Conservation (phyloP, 768 basidiomycete genomes). For the Phallus indusiatus region DNA sequence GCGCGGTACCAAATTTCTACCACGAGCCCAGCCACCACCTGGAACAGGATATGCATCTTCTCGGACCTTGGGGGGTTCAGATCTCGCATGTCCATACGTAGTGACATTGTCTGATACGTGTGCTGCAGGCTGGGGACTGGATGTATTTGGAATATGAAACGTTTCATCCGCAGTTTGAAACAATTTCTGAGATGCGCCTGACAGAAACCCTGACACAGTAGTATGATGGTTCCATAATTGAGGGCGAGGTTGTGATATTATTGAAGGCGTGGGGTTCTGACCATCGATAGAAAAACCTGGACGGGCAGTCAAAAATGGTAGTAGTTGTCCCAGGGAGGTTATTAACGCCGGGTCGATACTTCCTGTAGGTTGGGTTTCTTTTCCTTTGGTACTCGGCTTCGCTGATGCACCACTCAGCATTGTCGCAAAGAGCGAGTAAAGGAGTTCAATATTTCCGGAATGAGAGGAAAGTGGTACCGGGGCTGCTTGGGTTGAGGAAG, state of each 20-base stretch:
- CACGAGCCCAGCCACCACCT: conserved; percentile 8
- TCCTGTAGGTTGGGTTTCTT: neutral
- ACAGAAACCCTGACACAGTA: neutral
- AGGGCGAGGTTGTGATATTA: neutral
- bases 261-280: neutral
- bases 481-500: neutral
- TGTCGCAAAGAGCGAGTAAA: neutral
- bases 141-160: neutral
- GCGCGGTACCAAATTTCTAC: conserved; percentile 5
- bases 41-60: conserved; percentile 9
- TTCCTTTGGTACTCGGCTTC: neutral
- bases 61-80: conserved; percentile 3
- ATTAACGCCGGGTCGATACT: neutral
- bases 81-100: neutral
- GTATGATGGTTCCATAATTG: neutral
- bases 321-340: neutral
- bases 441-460: neutral
- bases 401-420: neutral
- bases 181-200: neutral
- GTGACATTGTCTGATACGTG: neutral
- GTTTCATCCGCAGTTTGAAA: conserved; percentile 8
- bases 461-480: neutral
- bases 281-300: neutral
- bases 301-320: neutral
- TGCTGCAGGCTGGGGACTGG: neutral